These are phyloP conservation scores for Ceratocystis albifundus DNA, from an alignment of 2,329 filamentous ascomycete genomes.

Conservation along the genomic window DNA sequence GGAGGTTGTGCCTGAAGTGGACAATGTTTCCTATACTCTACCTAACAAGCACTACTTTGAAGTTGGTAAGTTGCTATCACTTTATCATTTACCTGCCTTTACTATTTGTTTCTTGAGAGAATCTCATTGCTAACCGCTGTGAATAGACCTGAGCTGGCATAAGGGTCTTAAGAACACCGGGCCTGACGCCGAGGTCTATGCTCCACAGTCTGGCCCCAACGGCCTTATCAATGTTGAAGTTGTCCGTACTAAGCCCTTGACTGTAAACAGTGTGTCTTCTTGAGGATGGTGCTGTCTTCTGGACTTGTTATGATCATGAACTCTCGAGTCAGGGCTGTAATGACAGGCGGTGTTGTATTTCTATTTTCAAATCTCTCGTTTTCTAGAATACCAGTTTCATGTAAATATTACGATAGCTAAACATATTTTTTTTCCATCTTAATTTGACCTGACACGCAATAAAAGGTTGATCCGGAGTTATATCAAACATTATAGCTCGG, in stretches of 20 bases:
- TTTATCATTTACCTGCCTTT: too few relatives aligned
- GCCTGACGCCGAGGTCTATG: slow-evolving; percentile 89
- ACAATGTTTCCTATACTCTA: slow-evolving; percentile 66
- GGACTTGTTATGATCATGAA: slow-evolving; percentile 10
- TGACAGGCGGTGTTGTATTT: not conserved
- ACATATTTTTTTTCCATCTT: not conserved
- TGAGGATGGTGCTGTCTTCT: not conserved
- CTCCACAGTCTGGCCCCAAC: slow-evolving; percentile 84
- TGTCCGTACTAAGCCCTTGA: slow-evolving; percentile 35
- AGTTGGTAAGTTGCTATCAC: slow-evolving; percentile 51
- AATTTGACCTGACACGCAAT: not conserved
- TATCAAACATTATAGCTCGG: not conserved
- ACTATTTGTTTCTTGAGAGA: not conserved
- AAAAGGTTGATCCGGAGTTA: not conserved
- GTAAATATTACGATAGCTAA: not conserved
- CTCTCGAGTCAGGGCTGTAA: not conserved
- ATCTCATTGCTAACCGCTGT: not conserved
- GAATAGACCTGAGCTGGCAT: slow-evolving; percentile 83
- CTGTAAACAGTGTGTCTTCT: slow-evolving; percentile 19
- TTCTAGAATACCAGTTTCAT: slow-evolving; percentile 7
- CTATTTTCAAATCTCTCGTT: not conserved
- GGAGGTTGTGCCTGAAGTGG: slow-evolving; percentile 57
- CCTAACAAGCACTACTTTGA: slow-evolving; percentile 99
- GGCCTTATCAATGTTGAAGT: slow-evolving; percentile 93
- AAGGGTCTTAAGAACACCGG: slow-evolving; percentile 91